phyloP scores from a whole-genome alignment of 305 asterid species.

The Fraxinus xanthoxyloides region DNA sequence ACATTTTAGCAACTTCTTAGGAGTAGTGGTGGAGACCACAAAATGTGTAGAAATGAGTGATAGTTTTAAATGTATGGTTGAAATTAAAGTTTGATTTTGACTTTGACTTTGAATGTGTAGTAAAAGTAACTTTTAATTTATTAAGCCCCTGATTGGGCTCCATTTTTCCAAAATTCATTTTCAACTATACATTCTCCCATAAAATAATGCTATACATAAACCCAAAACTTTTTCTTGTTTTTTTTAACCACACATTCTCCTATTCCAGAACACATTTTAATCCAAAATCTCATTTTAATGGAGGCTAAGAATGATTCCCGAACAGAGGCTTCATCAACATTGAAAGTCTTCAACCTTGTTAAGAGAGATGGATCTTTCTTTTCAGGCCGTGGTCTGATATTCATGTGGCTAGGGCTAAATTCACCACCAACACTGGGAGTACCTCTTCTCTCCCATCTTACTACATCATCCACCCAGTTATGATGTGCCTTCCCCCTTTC shows the following conservation, averaged over 20 bases:
- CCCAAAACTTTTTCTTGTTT: background rate
- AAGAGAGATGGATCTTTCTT: slow-evolving; percentile 77
- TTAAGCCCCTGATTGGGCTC: background rate
- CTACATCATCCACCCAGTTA: slow-evolving; percentile 96
- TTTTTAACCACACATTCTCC: background rate
- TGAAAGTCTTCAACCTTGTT: slow-evolving; percentile 48
- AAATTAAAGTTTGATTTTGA: background rate
- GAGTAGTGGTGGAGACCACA: background rate
- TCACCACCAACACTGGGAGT: slow-evolving; percentile 58
- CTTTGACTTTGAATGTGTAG: background rate
- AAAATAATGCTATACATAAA: background rate
- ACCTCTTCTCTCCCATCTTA: slow-evolving; percentile 84
- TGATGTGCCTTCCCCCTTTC: slow-evolving; percentile 74
- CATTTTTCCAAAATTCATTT: background rate
- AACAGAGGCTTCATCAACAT: background rate
- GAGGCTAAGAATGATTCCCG: background rate
- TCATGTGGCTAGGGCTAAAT: slow-evolving; percentile 54
- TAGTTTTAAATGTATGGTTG: background rate
- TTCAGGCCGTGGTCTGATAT: slow-evolving; percentile 56
- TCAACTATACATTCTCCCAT: too few species aligned
- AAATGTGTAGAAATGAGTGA: background rate
- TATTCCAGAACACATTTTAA: background rate
- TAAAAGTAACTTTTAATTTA: background rate
- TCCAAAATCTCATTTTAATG: background rate
- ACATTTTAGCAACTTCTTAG: background rate